These are phyloP conservation scores for Pichia phayaonensis DNA, from an alignment of 805 yeast species.

Conservation along the genomic window DNA sequence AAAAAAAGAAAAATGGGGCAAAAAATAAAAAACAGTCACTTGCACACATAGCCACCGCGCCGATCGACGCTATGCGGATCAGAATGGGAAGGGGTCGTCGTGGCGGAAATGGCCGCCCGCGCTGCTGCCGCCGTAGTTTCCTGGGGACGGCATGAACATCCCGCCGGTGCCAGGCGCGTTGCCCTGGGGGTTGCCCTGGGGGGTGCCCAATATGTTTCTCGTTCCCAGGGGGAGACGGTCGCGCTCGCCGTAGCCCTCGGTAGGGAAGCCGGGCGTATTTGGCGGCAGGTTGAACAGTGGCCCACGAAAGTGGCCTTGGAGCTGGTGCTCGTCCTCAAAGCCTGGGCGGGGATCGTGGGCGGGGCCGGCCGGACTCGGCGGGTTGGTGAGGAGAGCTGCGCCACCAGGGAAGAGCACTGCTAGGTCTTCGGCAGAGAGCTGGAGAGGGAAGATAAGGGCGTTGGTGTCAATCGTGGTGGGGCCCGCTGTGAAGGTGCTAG, in stretches of 20 bases:
- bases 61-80: background rate
- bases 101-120: background rate
- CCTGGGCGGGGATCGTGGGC: background rate
- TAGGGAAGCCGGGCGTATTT: background rate
- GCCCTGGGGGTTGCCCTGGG: background rate
- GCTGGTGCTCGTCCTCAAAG: background rate
- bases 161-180: background rate
- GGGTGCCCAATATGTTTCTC: background rate
- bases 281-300: background rate
- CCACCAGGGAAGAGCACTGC: background rate
- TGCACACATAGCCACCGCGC: background rate
- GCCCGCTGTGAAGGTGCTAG: background rate
- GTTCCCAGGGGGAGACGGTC: background rate
- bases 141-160: background rate
- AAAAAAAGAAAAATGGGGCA: background rate
- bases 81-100: background rate
- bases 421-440: background rate
- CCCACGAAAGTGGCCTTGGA: background rate
- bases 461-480: background rate
- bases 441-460: background rate
- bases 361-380: background rate
- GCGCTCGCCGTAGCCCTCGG: background rate
- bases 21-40: too few relatives aligned
- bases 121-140: background rate
- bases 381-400: background rate